Conservation (phyloP, 352 stramenopile genomes). For the Globisporangium carolinianum region DNA sequence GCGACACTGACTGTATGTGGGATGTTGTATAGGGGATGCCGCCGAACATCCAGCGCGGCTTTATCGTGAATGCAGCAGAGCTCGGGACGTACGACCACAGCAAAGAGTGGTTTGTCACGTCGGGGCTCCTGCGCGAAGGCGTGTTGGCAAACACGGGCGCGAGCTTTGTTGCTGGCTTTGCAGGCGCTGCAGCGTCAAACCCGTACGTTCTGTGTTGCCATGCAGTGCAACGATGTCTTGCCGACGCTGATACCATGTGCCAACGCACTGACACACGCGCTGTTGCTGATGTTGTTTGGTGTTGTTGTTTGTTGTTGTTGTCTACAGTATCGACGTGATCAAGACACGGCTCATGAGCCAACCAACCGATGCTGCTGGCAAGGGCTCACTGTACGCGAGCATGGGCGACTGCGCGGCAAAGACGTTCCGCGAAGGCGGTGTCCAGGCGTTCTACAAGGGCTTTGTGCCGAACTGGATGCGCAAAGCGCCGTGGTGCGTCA, state of each 20-base stretch:
- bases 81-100: constrained; percentile 85
- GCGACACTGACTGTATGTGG: neutral
- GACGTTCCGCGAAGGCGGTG: constrained; percentile 62
- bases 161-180: constrained; percentile 73
- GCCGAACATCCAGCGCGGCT: constrained; percentile 81
- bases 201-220: constrained; percentile 23
- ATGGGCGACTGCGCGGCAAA: constrained; percentile 67
- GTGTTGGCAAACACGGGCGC: constrained; percentile 66
- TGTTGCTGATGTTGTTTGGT: too few species aligned
- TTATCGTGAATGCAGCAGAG: constrained; percentile 83
- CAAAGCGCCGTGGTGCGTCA: constrained; percentile 79
- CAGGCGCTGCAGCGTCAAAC: constrained; percentile 63
- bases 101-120: constrained; percentile 68
- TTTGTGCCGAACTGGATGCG: constrained; percentile 87
- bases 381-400: constrained; percentile 53
- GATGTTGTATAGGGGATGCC: constrained; percentile 43
- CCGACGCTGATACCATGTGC: neutral
- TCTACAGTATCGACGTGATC: constrained; percentile 66
- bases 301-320: constrained; percentile 2
- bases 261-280: too few species aligned
- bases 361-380: constrained; percentile 44
- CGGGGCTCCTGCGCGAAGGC: constrained; percentile 48
- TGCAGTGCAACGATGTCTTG: neutral
- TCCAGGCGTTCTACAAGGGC: constrained; percentile 74
- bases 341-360: constrained; percentile 84